Percentiles rank a stretch among this genome's conserved stretches.
Conservation (phyloP, 106 monocot genomes). For the Posidonia australis region DNA sequence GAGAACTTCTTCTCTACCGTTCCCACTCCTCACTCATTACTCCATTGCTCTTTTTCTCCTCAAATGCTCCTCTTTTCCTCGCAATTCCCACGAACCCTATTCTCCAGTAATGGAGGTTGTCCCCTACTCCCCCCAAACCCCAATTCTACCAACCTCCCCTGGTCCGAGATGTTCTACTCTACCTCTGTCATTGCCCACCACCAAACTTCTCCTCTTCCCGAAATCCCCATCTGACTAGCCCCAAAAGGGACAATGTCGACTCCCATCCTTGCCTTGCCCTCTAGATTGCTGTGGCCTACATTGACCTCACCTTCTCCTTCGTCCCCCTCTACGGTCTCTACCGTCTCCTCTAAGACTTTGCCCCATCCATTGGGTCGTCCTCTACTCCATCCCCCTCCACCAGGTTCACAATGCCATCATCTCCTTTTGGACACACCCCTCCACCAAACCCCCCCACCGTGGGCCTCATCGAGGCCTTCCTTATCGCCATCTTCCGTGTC, state of each 20-base stretch:
- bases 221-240: neutral
- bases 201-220: neutral
- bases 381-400: constrained; percentile 86
- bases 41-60: too few relatives aligned
- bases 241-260: neutral
- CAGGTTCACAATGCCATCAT: constrained; percentile 48
- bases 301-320: constrained; percentile 50
- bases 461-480: constrained; percentile 38
- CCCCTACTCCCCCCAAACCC: too few relatives aligned
- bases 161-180: constrained; percentile 25
- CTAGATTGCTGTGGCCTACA: constrained; percentile 85
- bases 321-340: constrained; percentile 57
- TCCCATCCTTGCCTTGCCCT: constrained; percentile 40
- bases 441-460: constrained; percentile 38
- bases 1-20: too few relatives aligned
- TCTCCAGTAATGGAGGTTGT: too few relatives aligned
- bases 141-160: too few relatives aligned
- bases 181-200: constrained; percentile 8
- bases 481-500: constrained; percentile 52
- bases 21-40: too few relatives aligned
- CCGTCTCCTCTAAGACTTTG: constrained; percentile 58
- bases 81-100: too few relatives aligned
- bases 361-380: constrained; percentile 75
- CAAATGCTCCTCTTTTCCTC: too few relatives aligned
- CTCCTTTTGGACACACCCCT: constrained; percentile 85